Evolutionary conservation across 2,329 filamentous ascomycete species (phyloP), one percentile per base, ranked within the genome.

Genomic region (Xenoacremonium recifei): DNA sequence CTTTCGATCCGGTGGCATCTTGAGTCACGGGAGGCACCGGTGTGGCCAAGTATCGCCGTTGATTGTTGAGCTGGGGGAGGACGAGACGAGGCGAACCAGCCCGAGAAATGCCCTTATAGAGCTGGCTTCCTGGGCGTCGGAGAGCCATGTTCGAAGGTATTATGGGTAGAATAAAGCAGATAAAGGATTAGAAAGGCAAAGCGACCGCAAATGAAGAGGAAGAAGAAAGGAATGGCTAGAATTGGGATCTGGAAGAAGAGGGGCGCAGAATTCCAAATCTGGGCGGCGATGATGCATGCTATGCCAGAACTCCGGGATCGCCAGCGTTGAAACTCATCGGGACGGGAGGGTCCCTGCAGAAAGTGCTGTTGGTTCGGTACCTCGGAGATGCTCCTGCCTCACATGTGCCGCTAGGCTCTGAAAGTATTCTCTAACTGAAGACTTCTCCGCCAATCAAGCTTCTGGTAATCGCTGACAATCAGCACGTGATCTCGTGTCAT

Each of bases 11-110:
- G 1, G 79, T 79, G 6, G 79, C 75, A 76, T 89, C 77, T 64
- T 95, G 89, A 0, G 87, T 91, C 17, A 93, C 89, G 6, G 89
- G 87, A 10, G 87, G 86, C 4, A 80, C 82, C 16, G 63, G 56
- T 29, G 66, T 69, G 39, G 67, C 66, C 37, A 71, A 50, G 21
- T 58, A 48, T 47, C 66, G 57, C 41, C 45, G 57, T 39, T 67
- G 59, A 35, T 53, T 51, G 32, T 56, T 50, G 21, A 62, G 49
- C 42, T 62, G 63, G 30, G 61, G 55, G 19, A 62, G 42, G 42
- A 50, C 47, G 44, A 65, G 41, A 21, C 55, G 55, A 45, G 52
- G 53, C n/a, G 57, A 50, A 20, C 50, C 38, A 35, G 44, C 51
- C 35, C 57, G 53, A 35, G 55, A 49, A 16, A 62, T 42, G 35